Evolutionary conservation across 345 rosid genomes (phyloP).

Genomic region (Euphorbia peplus): DNA sequence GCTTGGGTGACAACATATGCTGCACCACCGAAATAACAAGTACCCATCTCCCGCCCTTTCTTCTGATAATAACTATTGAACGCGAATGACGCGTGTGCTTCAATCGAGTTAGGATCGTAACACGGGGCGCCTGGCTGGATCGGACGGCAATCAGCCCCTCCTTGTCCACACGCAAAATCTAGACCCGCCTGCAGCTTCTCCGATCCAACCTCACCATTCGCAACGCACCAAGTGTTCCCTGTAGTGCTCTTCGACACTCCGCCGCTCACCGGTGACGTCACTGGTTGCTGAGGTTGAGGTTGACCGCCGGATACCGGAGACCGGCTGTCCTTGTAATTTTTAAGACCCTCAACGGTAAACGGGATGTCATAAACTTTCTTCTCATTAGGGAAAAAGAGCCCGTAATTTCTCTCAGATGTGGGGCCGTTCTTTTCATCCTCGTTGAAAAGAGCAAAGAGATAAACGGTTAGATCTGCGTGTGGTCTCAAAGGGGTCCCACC

Average conservation of each 20-base stretch:
- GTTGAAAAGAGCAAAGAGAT: conserved; percentile 84
- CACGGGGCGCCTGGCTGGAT: conserved; percentile 75
- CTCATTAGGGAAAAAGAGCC: conserved; percentile 78
- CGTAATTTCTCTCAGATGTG: conserved; percentile 87
- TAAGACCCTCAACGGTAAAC: conserved; percentile 55
- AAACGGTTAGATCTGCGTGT: conserved; percentile 82
- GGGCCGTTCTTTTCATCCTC: conserved; percentile 79
- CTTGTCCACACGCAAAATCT: conserved; percentile 85
- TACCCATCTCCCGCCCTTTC: conserved; percentile 54
- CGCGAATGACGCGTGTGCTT: conserved; percentile 85
- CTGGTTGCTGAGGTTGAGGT: no score
- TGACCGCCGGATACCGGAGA: conserved; percentile 6
- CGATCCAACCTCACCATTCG: conserved; percentile 38
- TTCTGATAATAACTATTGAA: conserved; percentile 90
- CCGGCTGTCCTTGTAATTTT: conserved; percentile 26
- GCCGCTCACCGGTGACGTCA: conserved; percentile 4
- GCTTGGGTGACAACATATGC: conserved; percentile 65
- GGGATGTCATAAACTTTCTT: conserved; percentile 82
- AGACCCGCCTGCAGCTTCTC: conserved; percentile 58
- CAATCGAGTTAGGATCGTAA: conserved; percentile 51
- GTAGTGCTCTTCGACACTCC: conserved; percentile 25
- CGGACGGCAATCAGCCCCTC: conserved; percentile 83
- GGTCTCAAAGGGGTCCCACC: conserved; percentile 88
- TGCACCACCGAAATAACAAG: conserved; percentile 68
- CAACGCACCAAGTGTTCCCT: conserved; percentile 86